A percentile compares a stretch with the other conserved stretches of the same genome.
Evolutionary conservation across 1,284 basidiomycete species (phyloP).

Genomic region (Somion occarium): DNA sequence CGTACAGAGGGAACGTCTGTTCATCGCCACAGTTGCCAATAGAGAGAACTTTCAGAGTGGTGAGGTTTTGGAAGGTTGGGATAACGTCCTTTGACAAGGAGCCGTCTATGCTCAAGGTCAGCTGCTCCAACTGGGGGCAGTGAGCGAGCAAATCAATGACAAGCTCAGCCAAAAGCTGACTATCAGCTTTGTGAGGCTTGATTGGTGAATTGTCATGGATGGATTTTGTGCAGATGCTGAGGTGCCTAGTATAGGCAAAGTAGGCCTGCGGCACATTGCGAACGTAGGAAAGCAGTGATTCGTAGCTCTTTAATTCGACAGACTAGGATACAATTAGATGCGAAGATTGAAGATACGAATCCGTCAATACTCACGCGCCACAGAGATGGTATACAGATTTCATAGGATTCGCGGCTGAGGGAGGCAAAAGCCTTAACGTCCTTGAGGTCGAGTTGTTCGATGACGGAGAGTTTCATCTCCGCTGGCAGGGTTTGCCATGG

Average conservation of each 20-base stretch:
- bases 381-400: constrained; percentile 49
- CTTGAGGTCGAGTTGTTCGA: constrained; percentile 40
- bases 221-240: constrained; percentile 47
- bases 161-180: constrained; percentile 33
- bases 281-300: constrained; percentile 47
- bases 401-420: constrained; percentile 43
- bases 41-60: constrained; percentile 41
- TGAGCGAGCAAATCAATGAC: constrained; percentile 46
- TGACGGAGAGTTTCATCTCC: constrained; percentile 60
- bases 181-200: constrained; percentile 2
- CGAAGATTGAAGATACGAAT: neutral
- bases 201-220: constrained; percentile 8
- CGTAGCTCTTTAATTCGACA: constrained; percentile 43
- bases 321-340: constrained; percentile 16
- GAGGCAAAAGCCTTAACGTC: constrained; percentile 38
- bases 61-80: constrained; percentile 46
- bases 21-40: constrained; percentile 54
- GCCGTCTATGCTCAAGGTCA: constrained; percentile 49
- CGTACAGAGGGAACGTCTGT: constrained; percentile 52
- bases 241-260: constrained; percentile 47
- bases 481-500: constrained; percentile 54
- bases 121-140: constrained; percentile 42
- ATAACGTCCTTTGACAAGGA: constrained; percentile 48
- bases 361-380: constrained; percentile 45
- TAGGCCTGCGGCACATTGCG: constrained; percentile 52